Percentiles rank a stretch among this genome's conserved stretches.
Evolutionary conservation across 768 basidiomycete genomes (phyloP).

Genomic region (Suillus placidus): DNA sequence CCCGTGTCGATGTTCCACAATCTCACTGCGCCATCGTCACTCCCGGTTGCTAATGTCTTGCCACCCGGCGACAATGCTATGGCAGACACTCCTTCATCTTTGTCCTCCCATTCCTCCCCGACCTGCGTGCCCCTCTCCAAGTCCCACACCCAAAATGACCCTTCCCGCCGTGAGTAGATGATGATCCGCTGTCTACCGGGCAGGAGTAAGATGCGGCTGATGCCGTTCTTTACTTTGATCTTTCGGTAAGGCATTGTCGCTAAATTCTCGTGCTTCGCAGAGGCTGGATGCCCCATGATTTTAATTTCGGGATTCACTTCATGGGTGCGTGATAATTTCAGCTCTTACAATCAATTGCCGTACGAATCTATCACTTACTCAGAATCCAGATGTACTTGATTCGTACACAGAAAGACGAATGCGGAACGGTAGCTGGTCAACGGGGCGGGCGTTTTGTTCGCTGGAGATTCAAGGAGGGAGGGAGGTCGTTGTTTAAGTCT

Average conservation of each 20-base stretch:
- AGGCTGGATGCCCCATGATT: neutral
- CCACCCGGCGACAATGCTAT: neutral
- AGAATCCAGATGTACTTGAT: neutral
- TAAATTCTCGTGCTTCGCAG: no score
- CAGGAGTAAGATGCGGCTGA: neutral
- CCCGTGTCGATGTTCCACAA: neutral
- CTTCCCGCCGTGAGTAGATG: neutral
- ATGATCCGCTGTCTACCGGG: neutral
- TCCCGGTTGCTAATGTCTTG: neutral
- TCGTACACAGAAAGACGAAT: neutral
- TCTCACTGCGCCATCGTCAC: neutral
- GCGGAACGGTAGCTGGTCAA: neutral
- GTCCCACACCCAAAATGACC: neutral
- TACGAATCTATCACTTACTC: neutral
- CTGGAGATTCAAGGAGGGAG: neutral
- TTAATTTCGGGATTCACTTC: neutral
- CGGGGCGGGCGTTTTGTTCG: neutral
- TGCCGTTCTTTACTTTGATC: neutral
- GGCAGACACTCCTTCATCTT: accelerated
- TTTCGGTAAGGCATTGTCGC: neutral
- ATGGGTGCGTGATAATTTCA: slow-evolving; percentile 27
- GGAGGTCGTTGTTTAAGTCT: neutral
- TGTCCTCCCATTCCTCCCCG: neutral
- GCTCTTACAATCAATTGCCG: neutral
- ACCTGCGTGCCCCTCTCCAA: neutral